Evolutionary conservation across 345 rosid species (phyloP), one percentile per base, ranked within the genome.

Genomic region (Ceriops zippeliana): DNA sequence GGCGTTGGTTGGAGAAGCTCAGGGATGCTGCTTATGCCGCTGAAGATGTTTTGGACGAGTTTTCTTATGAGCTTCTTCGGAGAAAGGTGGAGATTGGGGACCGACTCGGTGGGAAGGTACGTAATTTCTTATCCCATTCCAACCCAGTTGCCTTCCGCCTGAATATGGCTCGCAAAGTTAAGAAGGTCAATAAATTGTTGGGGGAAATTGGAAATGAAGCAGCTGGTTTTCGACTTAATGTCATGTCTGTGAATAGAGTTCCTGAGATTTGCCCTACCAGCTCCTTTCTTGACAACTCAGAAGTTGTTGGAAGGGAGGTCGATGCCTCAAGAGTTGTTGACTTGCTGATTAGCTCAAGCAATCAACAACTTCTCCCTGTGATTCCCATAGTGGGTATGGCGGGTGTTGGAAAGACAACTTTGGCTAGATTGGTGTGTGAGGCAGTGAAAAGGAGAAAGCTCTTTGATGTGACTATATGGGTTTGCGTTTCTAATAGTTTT

Each of bases 331-430:
- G 2, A 21, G 51, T 75, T 7, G 62, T 60, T 35, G 16, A 66
- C 6, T 10, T 66, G 56, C n/a, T 73, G 26, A 34, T 20, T 61
- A 21, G 15, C 28, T 76, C 58, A 27, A 11, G 20, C 10, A 19
- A 52, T 19, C 59, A 42, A 57, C 28, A 56, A 27, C 30, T 22
- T 56, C 49, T 42, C 49, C 24, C 59, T 27, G 28, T 56, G 6
- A 22, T 56, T 10, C 22, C 59, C 4, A 22, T 78, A 1, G 67
- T 78, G n/a, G 78, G 82, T 2, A 78, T 78, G 75, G 61, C 54
- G 0, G 78, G 82, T 7, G 34, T 78, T 24, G 81, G 81, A 17
- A 78, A 78, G 30, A 70, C 81, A 2, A 49, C 75, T 5, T 8
- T 78, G 32, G 78, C 75, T 10, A 27, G 67, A 30, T 8, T 32